These are phyloP conservation scores for Carnegiea gigantea DNA, from an alignment of 179 eudicot species.

Conservation along the genomic window DNA sequence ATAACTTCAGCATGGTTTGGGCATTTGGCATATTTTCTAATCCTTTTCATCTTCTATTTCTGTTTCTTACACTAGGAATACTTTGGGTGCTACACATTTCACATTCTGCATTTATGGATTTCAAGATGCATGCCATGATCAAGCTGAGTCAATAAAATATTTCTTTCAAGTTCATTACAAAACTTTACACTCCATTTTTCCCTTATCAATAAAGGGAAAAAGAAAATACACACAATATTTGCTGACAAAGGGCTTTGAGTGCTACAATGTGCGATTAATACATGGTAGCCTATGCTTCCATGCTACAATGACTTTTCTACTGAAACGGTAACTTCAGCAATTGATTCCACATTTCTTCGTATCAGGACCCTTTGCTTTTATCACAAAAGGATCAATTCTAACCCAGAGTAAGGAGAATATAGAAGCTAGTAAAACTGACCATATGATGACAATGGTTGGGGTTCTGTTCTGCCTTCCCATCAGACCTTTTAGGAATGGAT, in stretches of 20 bases:
- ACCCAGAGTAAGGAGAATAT: constrained; percentile 93
- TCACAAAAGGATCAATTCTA: constrained; percentile 73
- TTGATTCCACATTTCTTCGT: constrained; percentile 73
- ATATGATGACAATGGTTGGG: constrained; percentile 80
- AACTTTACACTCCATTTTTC: constrained; percentile 17
- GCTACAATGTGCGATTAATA: constrained; percentile 15
- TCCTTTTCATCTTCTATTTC: background rate
- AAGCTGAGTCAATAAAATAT: background rate
- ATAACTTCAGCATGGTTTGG: background rate
- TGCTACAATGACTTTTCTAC: constrained; percentile 24
- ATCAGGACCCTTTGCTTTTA: constrained; percentile 79
- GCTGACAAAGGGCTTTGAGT: constrained; percentile 24
- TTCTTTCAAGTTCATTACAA: constrained; percentile 13
- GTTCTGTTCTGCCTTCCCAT: constrained; percentile 90
- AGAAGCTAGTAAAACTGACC: constrained; percentile 81
- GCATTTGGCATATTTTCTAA: background rate
- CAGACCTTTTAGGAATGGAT: constrained; percentile 86
- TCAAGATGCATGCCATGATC: constrained; percentile 10
- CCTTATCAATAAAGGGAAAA: background rate
- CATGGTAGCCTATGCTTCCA: constrained; percentile 10
- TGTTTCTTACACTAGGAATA: constrained; percentile 6
- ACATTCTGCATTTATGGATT: background rate
- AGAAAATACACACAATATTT: background rate
- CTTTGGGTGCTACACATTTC: background rate
- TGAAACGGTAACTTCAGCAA: constrained; percentile 43